phyloP scores from a whole-genome alignment of 768 basidiomycete genomes.

The Boletellus ananiceps region DNA sequence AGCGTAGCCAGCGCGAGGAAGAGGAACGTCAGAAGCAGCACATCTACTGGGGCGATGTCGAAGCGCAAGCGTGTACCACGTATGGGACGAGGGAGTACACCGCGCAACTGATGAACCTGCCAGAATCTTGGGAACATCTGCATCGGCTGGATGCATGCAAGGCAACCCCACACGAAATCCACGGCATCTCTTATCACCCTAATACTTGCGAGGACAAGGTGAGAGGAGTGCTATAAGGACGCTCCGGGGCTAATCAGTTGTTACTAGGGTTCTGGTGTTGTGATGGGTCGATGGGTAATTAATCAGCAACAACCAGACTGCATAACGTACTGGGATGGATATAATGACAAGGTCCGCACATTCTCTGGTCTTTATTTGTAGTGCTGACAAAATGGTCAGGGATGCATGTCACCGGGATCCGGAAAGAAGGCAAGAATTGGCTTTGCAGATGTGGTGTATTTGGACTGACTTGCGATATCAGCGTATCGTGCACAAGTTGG shows the following conservation, averaged over 20 bases:
- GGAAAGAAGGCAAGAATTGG: constrained; percentile 14
- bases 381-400: constrained; percentile 6
- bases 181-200: constrained; percentile 16
- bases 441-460: neutral
- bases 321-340: constrained; percentile 20
- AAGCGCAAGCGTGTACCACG: constrained; percentile 20
- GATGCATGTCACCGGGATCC: constrained; percentile 22
- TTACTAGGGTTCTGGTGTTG: constrained; percentile 14
- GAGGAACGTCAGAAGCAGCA: constrained; percentile 19
- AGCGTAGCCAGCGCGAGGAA: constrained; percentile 11
- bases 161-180: constrained; percentile 17
- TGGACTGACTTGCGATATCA: constrained; percentile 7
- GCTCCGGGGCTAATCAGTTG: neutral
- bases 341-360: constrained; percentile 23
- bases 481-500: constrained; percentile 25
- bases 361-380: no score
- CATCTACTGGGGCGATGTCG: constrained; percentile 21
- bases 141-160: constrained; percentile 18
- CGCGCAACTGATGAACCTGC: constrained; percentile 29
- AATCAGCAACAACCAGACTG: constrained; percentile 26
- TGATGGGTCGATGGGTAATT: constrained; percentile 27
- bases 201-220: constrained; percentile 23
- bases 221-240: neutral
- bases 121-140: constrained; percentile 12
- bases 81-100: constrained; percentile 29